Conservation (phyloP, 257 asterid species). For the Scutellaria barbata region DNA sequence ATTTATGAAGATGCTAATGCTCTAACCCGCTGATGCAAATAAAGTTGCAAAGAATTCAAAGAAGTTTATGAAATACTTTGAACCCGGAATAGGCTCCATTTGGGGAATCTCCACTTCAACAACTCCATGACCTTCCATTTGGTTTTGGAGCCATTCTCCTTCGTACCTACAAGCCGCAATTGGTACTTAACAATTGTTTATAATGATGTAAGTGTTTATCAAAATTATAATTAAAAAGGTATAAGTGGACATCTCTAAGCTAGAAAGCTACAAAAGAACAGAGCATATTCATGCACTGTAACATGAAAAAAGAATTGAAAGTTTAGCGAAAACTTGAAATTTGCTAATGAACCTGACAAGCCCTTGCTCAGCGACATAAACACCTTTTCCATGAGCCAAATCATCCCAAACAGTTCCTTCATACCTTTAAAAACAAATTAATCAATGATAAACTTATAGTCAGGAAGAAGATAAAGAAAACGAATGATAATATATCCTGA, state of each 20-base stretch:
- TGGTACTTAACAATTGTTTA: background rate
- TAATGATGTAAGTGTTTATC: no score
- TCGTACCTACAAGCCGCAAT: slow-evolving; percentile 66
- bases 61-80: slow-evolving; percentile 70
- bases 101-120: slow-evolving; percentile 95
- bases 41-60: slow-evolving; percentile 12
- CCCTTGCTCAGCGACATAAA: slow-evolving; percentile 79
- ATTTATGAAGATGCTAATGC: slow-evolving; percentile 23
- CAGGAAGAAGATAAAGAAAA: slow-evolving; percentile 14
- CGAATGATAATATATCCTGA: background rate
- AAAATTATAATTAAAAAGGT: background rate
- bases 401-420: slow-evolving; percentile 99
- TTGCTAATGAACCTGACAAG: slow-evolving; percentile 75
- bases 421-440: slow-evolving; percentile 58
- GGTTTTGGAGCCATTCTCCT: slow-evolving; percentile 97
- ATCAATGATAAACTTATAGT: slow-evolving; percentile 20
- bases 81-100: slow-evolving; percentile 86
- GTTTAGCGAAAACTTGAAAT: background rate
- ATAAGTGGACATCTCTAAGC: slow-evolving; percentile 7
- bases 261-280: slow-evolving; percentile 4
- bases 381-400: slow-evolving; percentile 98
- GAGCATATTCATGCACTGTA: slow-evolving; percentile 14
- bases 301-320: slow-evolving; percentile 3
- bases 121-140: slow-evolving; percentile 99
- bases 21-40: slow-evolving; percentile 1